Evolutionary conservation across 805 yeast species (phyloP).

Genomic region (Yarrowia yakushimensis): DNA sequence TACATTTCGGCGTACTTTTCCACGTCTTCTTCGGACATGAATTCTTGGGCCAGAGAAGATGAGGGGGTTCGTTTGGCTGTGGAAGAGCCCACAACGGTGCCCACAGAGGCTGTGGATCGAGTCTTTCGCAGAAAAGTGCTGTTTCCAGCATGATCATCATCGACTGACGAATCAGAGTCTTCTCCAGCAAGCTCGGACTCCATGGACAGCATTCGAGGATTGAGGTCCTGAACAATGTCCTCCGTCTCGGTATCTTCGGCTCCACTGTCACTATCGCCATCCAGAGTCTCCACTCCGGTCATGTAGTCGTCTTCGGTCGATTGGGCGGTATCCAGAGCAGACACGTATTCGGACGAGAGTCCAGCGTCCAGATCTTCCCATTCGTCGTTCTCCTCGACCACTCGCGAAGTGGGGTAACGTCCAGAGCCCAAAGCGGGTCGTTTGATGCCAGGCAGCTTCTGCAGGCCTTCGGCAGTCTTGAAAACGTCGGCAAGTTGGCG

Average conservation of each 20-base stretch:
- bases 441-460: neutral
- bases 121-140: neutral
- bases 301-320: constrained; percentile 28
- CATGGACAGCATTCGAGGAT: constrained; percentile 1
- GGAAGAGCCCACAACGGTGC: neutral
- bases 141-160: neutral
- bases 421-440: neutral
- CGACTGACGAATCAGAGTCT: constrained; percentile 28
- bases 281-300: constrained; percentile 26
- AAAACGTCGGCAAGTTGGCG: constrained; percentile 31
- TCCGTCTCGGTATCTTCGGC: constrained; percentile 38
- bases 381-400: neutral
- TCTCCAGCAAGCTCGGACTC: neutral
- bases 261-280: constrained; percentile 22
- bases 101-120: neutral
- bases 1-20: constrained; percentile 31
- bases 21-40: constrained; percentile 33
- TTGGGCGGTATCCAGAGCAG: constrained; percentile 25
- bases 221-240: constrained; percentile 5
- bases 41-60: constrained; percentile 31
- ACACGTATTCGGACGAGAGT: constrained; percentile 29
- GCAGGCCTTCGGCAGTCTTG: constrained; percentile 27
- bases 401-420: constrained; percentile 6
- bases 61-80: neutral
- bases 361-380: constrained; percentile 13